Evolutionary conservation across 2,329 filamentous ascomycete genomes (phyloP).

Genomic region (Penicillium sp.): DNA sequence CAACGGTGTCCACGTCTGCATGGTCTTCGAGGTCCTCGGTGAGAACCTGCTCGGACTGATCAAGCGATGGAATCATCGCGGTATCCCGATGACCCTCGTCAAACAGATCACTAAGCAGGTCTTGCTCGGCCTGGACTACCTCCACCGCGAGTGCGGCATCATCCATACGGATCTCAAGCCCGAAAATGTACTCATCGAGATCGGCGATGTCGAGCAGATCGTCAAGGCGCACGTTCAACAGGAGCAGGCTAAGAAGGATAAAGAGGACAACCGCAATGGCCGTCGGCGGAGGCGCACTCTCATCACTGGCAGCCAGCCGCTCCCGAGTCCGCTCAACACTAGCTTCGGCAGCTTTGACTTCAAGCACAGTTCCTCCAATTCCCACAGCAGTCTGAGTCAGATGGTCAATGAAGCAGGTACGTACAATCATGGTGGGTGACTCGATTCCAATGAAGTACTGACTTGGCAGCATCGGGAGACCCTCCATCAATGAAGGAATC

Average conservation of each 20-base stretch:
- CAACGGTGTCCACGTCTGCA: constrained; percentile 95
- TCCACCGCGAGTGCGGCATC: constrained; percentile 97
- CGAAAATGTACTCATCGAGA: constrained; percentile 98
- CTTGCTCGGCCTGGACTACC: constrained; percentile 89
- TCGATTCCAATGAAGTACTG: constrained; percentile 23
- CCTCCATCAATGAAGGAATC: constrained; percentile 61
- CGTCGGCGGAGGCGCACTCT: constrained; percentile 86
- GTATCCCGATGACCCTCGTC: constrained; percentile 93
- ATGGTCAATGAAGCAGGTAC: constrained; percentile 78
- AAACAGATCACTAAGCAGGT: constrained; percentile 99
- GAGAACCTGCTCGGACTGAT: constrained; percentile 94
- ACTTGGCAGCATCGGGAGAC: constrained; percentile 44
- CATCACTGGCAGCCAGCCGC: constrained; percentile 94
- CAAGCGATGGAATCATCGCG: constrained; percentile 97
- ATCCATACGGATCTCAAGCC: constrained; percentile 98
- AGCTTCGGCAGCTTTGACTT: constrained; percentile 80
- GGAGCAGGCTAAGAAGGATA: constrained; percentile 69
- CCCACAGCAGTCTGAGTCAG: constrained; percentile 79
- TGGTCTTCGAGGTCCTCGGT: constrained; percentile 98
- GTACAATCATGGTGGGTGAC: constrained; percentile 17
- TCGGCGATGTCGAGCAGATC: constrained; percentile 97
- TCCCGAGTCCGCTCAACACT: constrained; percentile 92
- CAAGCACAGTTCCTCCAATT: constrained; percentile 63
- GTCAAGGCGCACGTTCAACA: constrained; percentile 89
- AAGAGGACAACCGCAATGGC: constrained; percentile 91